These are phyloP conservation scores for Stachybotrys chlorohalonatus DNA, from an alignment of 2,329 filamentous ascomycete genomes.

Conservation along the genomic window DNA sequence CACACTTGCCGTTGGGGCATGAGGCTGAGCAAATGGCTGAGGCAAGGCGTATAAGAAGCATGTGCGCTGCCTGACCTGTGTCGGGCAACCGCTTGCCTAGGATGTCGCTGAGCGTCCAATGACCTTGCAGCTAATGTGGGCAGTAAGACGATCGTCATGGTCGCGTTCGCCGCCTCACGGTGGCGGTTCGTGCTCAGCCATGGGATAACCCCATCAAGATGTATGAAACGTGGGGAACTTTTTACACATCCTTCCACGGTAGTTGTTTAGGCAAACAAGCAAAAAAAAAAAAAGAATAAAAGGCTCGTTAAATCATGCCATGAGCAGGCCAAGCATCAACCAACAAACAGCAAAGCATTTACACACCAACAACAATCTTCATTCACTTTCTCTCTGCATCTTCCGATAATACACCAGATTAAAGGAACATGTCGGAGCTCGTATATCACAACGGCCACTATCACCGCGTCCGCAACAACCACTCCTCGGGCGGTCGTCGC, in stretches of 20 bases:
- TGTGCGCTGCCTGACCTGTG: too few relatives aligned
- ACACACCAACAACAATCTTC: background rate
- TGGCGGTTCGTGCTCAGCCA: constrained; percentile 3
- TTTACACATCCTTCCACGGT: background rate
- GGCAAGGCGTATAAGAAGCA: constrained; percentile 5
- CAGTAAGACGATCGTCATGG: background rate
- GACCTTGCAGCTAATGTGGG: background rate
- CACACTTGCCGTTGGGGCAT: background rate
- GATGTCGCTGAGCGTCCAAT: background rate
- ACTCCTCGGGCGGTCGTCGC: constrained; percentile 4
- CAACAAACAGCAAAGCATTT: background rate
- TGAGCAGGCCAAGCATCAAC: background rate
- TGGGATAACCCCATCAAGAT: background rate
- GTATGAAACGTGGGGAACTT: constrained; percentile 2
- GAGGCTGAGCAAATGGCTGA: constrained; percentile 8
- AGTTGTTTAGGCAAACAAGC: background rate
- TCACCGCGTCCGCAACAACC: constrained; percentile 6
- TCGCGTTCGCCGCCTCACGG: background rate
- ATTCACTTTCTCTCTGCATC: background rate
- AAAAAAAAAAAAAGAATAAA: background rate
- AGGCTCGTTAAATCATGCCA: background rate
- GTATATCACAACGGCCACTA: constrained; percentile 22
- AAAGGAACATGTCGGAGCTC: constrained; percentile 13
- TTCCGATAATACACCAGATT: too few relatives aligned
- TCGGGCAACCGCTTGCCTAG: too few relatives aligned